phyloP scores from a whole-genome alignment of 805 yeast genomes.

The Sugiyamaella smithiae region DNA sequence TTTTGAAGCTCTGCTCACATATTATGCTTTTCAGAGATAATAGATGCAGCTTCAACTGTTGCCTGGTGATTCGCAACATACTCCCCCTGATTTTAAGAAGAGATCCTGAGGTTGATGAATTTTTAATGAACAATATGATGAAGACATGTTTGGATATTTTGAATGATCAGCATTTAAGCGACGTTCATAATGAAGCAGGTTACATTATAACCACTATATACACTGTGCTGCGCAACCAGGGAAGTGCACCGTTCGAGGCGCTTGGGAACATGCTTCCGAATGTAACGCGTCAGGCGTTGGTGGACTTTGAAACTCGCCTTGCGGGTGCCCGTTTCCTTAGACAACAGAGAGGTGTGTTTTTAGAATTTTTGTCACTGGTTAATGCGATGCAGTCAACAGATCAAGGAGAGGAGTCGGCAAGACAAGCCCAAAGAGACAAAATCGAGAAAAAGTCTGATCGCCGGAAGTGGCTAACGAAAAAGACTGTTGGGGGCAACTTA shows the following conservation, averaged over 20 bases:
- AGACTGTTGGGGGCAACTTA: constrained; percentile 24
- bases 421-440: constrained; percentile 31
- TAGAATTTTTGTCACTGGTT: constrained; percentile 69
- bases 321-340: constrained; percentile 61
- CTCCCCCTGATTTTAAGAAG: constrained; percentile 64
- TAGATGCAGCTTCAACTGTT: constrained; percentile 88
- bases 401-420: constrained; percentile 41
- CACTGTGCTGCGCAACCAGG: constrained; percentile 65
- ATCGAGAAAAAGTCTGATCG: constrained; percentile 15
- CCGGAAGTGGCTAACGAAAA: constrained; percentile 20
- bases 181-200: constrained; percentile 90
- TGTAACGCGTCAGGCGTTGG: constrained; percentile 54
- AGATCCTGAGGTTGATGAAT: constrained; percentile 72
- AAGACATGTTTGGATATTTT: constrained; percentile 67
- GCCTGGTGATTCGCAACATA: constrained; percentile 72
- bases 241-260: constrained; percentile 63
- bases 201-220: constrained; percentile 79
- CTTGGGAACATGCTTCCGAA: constrained; percentile 49
- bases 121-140: constrained; percentile 61
- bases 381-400: constrained; percentile 40
- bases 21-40: constrained; percentile 82
- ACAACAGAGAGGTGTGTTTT: constrained; percentile 75
- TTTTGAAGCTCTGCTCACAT: constrained; percentile 70
- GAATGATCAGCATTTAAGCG: constrained; percentile 72
- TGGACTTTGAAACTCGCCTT: constrained; percentile 60